phyloP scores from a whole-genome alignment of 108 stramenopile species.

The Cyclostephanos tholiformis region DNA sequence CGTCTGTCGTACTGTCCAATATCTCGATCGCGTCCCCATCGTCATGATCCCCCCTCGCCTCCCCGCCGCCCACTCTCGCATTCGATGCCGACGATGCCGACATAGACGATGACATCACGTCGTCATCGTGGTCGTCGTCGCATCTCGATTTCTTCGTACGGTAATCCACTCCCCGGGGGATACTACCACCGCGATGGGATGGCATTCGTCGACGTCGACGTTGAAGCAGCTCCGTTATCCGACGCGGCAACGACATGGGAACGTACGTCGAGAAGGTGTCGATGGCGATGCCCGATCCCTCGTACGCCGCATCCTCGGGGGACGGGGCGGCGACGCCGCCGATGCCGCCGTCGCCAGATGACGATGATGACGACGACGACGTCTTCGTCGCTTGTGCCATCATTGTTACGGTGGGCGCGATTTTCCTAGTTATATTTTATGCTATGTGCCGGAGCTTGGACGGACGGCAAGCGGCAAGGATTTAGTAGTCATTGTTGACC shows the following conservation, averaged over 20 bases:
- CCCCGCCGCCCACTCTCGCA: background rate
- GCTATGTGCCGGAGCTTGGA: no score
- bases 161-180: no score
- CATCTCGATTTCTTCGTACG: no score
- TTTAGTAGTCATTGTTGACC: no score
- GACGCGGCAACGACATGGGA: slow-evolving; percentile 40
- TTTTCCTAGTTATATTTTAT: no score
- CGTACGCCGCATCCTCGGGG: slow-evolving; percentile 42
- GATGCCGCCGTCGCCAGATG: no score
- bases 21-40: background rate
- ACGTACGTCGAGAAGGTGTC: slow-evolving; percentile 46
- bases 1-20: background rate
- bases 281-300: slow-evolving; percentile 47
- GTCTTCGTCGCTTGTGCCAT: no score
- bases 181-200: no score
- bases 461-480: no score
- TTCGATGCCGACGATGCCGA: background rate
- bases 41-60: no score
- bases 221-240: slow-evolving; percentile 8
- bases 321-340: background rate
- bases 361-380: background rate
- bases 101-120: background rate
- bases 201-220: background rate
- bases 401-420: no score
- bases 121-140: slow-evolving; percentile 6